A percentile compares a stretch with the other conserved stretches of the same genome.
Evolutionary conservation across 2,329 filamentous ascomycete species (phyloP).

Genomic region (Ascosphaera pollenicola): DNA sequence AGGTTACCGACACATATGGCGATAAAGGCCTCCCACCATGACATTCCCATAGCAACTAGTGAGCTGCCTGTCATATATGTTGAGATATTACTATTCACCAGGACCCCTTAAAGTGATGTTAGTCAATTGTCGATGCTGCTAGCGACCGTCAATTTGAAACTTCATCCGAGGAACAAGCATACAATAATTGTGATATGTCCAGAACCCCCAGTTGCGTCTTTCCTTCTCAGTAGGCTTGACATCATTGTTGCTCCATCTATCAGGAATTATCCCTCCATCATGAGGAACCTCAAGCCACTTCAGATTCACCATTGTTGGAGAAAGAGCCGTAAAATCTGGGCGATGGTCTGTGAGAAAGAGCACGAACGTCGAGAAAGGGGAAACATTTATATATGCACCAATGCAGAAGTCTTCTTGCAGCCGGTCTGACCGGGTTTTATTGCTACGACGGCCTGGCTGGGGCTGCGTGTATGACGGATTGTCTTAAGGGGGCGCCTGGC

Average conservation of each 20-base stretch:
- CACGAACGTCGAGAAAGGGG: not conserved
- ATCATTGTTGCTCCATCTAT: constrained; percentile 25
- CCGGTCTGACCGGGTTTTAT: too few species aligned
- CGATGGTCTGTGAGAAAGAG: not conserved
- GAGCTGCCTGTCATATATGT: constrained; percentile 15
- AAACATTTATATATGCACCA: not conserved
- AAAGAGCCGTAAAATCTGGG: not conserved
- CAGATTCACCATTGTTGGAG: constrained; percentile 1
- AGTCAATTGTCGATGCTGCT: constrained; percentile 7
- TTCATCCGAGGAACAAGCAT: constrained; percentile 2
- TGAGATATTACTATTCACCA: constrained; percentile 22
- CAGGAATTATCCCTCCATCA: constrained; percentile 7
- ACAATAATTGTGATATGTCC: constrained; percentile 26
- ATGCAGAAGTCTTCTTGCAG: too few species aligned
- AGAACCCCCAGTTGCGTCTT: constrained; percentile 22
- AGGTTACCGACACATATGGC: constrained; percentile 13
- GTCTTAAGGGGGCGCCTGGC: too few species aligned
- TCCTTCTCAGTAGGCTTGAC: constrained; percentile 25
- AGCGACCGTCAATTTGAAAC: too few species aligned
- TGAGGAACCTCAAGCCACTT: constrained; percentile 9
- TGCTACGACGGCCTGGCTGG: too few species aligned
- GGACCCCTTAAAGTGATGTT: constrained; percentile 11
- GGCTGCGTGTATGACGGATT: too few species aligned
- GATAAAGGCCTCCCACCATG: constrained; percentile 14
- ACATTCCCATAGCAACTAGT: constrained; percentile 13